Evolutionary conservation across 2,329 filamentous ascomycete species (phyloP).

Genomic region (Aspergillus sp.): DNA sequence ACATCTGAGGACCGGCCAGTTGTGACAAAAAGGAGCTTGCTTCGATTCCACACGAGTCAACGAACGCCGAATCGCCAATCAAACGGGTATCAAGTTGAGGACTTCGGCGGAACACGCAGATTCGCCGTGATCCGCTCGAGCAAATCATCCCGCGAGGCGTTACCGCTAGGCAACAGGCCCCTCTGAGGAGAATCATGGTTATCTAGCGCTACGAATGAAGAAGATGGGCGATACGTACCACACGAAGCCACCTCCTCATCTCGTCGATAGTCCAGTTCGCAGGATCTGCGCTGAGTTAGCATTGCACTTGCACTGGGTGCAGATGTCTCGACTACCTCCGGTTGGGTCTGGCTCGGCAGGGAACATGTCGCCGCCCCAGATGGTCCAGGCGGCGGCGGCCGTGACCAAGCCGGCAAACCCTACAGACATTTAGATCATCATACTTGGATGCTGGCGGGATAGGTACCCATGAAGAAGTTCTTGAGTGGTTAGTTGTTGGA

Average conservation of each 20-base stretch:
- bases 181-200: slow-evolving; percentile 39
- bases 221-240: slow-evolving; percentile 47
- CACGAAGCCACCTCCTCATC: slow-evolving; percentile 67
- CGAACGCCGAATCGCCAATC: not conserved
- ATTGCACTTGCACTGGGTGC: not conserved
- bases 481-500: slow-evolving; percentile 26
- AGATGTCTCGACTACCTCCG: slow-evolving; percentile 48
- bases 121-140: slow-evolving; percentile 62
- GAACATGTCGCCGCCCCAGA: slow-evolving; percentile 81
- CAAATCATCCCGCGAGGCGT: slow-evolving; percentile 54
- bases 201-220: slow-evolving; percentile 1
- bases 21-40: no score
- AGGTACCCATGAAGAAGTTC: slow-evolving; percentile 60
- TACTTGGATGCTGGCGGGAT: slow-evolving; percentile 2
- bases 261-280: slow-evolving; percentile 70
- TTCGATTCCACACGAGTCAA: not conserved
- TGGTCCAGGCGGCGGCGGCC: slow-evolving; percentile 70
- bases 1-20: no score
- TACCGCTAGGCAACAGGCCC: slow-evolving; percentile 50
- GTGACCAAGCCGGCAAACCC: slow-evolving; percentile 76
- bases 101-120: slow-evolving; percentile 40
- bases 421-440: slow-evolving; percentile 27
- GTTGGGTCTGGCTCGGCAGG: slow-evolving; percentile 65
- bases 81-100: slow-evolving; percentile 1
- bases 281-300: slow-evolving; percentile 41